A percentile compares a stretch with the other conserved stretches of the same genome.
Conservation (phyloP, 345 rosid genomes). For the Heritiera fomes region DNA sequence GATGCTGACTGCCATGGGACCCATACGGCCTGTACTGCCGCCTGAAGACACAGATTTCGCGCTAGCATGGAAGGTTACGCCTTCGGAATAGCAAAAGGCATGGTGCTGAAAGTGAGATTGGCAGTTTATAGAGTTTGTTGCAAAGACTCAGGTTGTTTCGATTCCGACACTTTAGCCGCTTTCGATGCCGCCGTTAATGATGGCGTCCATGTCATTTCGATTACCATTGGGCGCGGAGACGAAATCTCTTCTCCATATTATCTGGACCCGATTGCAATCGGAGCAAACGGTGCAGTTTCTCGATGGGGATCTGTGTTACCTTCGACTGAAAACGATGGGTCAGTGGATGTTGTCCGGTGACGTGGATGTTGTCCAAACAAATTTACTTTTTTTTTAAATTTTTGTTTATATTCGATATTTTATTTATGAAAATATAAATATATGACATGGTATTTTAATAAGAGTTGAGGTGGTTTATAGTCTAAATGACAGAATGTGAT, state of each 20-base stretch:
- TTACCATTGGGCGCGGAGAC: constrained; percentile 77
- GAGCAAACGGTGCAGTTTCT: constrained; percentile 59
- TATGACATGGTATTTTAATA: no score
- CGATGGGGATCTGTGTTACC: constrained; percentile 53
- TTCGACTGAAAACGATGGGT: constrained; percentile 73
- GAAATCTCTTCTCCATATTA: constrained; percentile 72
- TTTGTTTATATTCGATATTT: no score
- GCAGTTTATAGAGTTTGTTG: constrained; percentile 83
- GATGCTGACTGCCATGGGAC: constrained; percentile 94
- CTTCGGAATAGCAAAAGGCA: constrained; percentile 74
- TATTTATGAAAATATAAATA: no score
- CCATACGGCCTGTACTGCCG: constrained; percentile 78
- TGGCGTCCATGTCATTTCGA: constrained; percentile 75
- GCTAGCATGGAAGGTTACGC: constrained; percentile 86
- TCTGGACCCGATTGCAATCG: constrained; percentile 84
- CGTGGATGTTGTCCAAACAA: constrained; percentile 55
- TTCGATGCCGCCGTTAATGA: constrained; percentile 62
- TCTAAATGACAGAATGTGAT: no score
- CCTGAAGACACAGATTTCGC: constrained; percentile 59
- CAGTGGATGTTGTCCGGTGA: no score
- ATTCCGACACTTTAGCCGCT: constrained; percentile 80
- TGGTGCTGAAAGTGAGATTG: constrained; percentile 77
- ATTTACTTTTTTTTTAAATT: no score
- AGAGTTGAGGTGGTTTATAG: no score
- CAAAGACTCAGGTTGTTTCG: constrained; percentile 79